A percentile compares a stretch with the other conserved stretches of the same genome.
Evolutionary conservation across 352 stramenopile species (phyloP).

Genomic region (Phytopythium litorale): DNA sequence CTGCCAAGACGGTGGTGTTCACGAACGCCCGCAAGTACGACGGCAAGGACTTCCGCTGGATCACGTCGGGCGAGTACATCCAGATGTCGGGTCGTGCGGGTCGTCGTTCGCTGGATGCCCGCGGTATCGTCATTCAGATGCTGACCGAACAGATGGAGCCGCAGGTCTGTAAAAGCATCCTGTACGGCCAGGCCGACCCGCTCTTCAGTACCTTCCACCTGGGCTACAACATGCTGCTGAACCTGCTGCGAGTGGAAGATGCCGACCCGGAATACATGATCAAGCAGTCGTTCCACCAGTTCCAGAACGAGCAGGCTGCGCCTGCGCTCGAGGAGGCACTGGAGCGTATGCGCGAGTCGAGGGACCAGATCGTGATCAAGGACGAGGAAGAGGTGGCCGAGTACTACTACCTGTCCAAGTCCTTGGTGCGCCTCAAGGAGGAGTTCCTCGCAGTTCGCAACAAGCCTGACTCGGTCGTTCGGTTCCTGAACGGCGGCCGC

Average conservation of each 20-base stretch:
- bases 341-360: constrained; percentile 76
- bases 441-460: constrained; percentile 92
- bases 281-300: constrained; percentile 97
- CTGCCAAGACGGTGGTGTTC: constrained; percentile 99
- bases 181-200: constrained; percentile 78
- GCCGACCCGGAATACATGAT: constrained; percentile 98
- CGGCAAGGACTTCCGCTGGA: constrained; percentile 94
- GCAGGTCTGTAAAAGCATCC: constrained; percentile 92
- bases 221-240: constrained; percentile 99
- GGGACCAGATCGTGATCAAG: constrained; percentile 88
- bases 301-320: constrained; percentile 84
- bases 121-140: constrained; percentile 99
- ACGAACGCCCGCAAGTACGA: constrained; percentile 97
- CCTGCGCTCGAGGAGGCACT: constrained; percentile 77
- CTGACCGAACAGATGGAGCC: constrained; percentile 99
- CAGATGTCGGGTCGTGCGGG: constrained; percentile 97
- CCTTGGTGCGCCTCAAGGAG: constrained; percentile 90
- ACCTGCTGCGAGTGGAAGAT: constrained; percentile 98
- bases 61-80: constrained; percentile 95
- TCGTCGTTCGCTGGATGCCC: constrained; percentile 96
- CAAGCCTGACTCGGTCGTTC: constrained; percentile 89
- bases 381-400: constrained; percentile 86
- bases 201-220: constrained; percentile 94
- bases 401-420: constrained; percentile 89
- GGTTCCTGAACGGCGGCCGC: constrained; percentile 93